Evolutionary conservation across 192 early-diverging fungal genomes (phyloP), one percentile per base, ranked within the genome.

Genomic region (Backusella australiensis): DNA sequence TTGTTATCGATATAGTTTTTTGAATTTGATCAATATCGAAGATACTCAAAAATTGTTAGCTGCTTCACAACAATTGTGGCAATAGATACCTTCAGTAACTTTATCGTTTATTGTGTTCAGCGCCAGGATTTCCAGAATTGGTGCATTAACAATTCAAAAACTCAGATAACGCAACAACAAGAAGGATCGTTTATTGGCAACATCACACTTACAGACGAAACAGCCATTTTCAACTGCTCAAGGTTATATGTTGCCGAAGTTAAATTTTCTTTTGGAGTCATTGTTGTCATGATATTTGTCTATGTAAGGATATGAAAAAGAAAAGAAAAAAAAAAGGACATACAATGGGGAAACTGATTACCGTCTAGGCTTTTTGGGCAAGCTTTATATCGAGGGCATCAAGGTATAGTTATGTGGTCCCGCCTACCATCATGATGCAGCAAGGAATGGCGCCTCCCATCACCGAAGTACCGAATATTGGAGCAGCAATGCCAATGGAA

Each of bases 341-440:
- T 39, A 39, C 38, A 23, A 29, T 29, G 29, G 29, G 7, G 8
- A 12, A 26, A 26, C 11, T 59, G 9, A 59, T 8, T 39, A 19
- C 19, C 26, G 26, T 21, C 8, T 69, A 69, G 67, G n/a, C 36
- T 21, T 69, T 38, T 69, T 69, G 67, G 67, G 67, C 36, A 4
- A 39, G n/a, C 23, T 69, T 69, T 69, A 69, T 69, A 41, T 41
- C 38, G 21, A 69, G 21, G 23, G 68, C 19, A 36, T 69, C 68
- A 11, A 69, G 68, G n/a, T 38, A 69, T 63, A 6, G n/a, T 23
- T 69, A 39, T 39, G 1, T 39, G 21, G 68, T 26, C 11, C 56
- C 56, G 2, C 56, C 56, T 63, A 63, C 23, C n/a, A 49, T 49
- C 17, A 63, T 63, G 23, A 14, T 63, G 26, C 56, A 63, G 23